These are phyloP conservation scores for Stachybotrys elegans DNA, from an alignment of 2,329 filamentous ascomycete genomes.

Conservation along the genomic window DNA sequence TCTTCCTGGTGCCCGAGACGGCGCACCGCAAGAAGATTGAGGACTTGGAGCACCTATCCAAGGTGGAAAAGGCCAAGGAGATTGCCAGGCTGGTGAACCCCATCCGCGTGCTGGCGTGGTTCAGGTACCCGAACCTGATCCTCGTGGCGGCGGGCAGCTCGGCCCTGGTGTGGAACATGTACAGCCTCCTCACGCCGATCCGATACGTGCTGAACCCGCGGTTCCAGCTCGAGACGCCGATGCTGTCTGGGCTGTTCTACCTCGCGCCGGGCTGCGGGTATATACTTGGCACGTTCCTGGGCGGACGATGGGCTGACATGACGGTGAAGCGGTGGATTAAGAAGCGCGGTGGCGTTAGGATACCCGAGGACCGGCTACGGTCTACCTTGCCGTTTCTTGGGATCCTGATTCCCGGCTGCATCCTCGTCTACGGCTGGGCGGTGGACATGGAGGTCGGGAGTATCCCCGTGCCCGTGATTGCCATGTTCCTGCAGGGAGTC, in stretches of 20 bases:
- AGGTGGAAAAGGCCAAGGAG: neutral
- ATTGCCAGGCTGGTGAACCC: neutral
- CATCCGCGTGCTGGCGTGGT: neutral
- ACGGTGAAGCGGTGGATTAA: neutral
- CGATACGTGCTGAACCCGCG: neutral
- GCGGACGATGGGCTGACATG: constrained; percentile 1
- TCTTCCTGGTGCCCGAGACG: neutral
- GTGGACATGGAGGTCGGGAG: neutral
- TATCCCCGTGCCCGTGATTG: neutral
- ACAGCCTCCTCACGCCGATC: neutral
- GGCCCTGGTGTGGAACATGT: neutral
- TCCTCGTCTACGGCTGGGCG: constrained; percentile 1
- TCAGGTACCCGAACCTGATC: neutral
- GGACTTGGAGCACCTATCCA: neutral
- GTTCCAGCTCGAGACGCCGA: neutral
- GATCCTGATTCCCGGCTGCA: neutral
- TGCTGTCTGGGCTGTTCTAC: constrained; percentile 1
- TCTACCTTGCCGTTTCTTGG: neutral
- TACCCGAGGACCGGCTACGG: constrained; percentile 1
- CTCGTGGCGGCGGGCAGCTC: neutral
- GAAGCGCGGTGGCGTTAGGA: neutral
- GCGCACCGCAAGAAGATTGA: neutral
- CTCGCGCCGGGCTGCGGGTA: neutral
- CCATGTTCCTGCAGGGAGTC: neutral
- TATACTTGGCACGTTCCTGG: neutral